phyloP scores from a whole-genome alignment of 2,329 filamentous ascomycete species.

The Paraphoma sp. region DNA sequence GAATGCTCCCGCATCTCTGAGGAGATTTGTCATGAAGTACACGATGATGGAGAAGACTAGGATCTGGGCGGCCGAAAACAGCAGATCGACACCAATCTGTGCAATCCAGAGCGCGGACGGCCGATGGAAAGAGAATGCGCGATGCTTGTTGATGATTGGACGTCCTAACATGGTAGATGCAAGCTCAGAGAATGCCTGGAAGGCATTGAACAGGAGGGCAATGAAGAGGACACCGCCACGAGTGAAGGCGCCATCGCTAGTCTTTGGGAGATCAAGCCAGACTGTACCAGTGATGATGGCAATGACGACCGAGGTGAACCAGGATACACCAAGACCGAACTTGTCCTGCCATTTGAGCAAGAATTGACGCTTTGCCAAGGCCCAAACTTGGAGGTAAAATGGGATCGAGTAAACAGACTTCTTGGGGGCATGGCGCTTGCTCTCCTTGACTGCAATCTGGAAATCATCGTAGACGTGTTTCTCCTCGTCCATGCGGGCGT shows the following conservation, averaged over 20 bases:
- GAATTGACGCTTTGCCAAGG: constrained; percentile 83
- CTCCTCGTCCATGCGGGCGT: constrained; percentile 67
- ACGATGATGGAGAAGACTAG: constrained; percentile 55
- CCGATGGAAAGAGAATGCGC: constrained; percentile 81
- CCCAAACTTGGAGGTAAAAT: constrained; percentile 83
- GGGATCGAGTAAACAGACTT: constrained; percentile 83
- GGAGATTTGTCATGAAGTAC: constrained; percentile 59
- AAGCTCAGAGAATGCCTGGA: constrained; percentile 82
- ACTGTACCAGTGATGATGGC: constrained; percentile 82
- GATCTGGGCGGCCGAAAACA: constrained; percentile 74
- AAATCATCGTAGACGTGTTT: constrained; percentile 78
- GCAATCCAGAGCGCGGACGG: constrained; percentile 84
- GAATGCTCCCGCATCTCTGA: constrained; percentile 54
- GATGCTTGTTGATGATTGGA: constrained; percentile 82
- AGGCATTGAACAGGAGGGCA: constrained; percentile 83
- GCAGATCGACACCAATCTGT: constrained; percentile 79
- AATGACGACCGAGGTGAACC: constrained; percentile 73
- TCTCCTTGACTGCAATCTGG: constrained; percentile 74
- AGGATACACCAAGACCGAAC: constrained; percentile 76
- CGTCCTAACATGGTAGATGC: constrained; percentile 77
- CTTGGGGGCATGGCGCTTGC: constrained; percentile 76
- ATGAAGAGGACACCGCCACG: constrained; percentile 84
- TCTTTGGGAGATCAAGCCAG: constrained; percentile 72
- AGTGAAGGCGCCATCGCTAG: constrained; percentile 74
- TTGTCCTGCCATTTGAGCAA: constrained; percentile 86